Evolutionary conservation across 164 flowering plant species (phyloP).

Genomic region (Pachysandra terminalis): DNA sequence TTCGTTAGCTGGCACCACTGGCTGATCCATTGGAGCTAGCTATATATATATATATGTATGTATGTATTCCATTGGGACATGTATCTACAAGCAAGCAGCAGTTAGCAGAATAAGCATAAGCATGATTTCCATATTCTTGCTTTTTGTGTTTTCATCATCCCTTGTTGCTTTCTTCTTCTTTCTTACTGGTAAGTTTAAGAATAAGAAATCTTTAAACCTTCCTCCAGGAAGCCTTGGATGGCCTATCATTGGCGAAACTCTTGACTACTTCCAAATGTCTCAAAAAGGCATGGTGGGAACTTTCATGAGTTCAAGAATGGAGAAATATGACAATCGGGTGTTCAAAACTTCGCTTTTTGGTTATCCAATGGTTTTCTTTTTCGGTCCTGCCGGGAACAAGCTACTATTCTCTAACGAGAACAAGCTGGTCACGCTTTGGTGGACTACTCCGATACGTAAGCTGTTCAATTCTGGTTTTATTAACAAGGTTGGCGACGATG

Average conservation of each 20-base stretch:
- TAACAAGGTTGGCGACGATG: background rate
- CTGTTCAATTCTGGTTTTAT: slow-evolving; percentile 8
- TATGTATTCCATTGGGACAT: no score
- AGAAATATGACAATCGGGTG: background rate
- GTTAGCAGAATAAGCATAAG: no score
- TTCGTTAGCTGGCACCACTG: no score
- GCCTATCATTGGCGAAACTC: slow-evolving; percentile 16
- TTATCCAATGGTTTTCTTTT: slow-evolving; percentile 16
- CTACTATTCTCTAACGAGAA: slow-evolving; percentile 16
- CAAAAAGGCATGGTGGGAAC: background rate
- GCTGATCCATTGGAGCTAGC: no score
- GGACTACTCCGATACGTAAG: slow-evolving; percentile 20
- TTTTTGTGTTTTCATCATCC: background rate
- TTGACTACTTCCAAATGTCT: background rate
- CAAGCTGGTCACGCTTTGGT: slow-evolving; percentile 22
- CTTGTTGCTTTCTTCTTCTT: background rate
- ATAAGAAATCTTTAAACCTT: background rate
- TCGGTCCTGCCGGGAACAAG: slow-evolving; percentile 24
- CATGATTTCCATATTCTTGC: no score
- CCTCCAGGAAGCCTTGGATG: slow-evolving; percentile 5
- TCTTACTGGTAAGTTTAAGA: background rate
- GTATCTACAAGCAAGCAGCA: no score
- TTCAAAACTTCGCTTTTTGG: slow-evolving; percentile 23
- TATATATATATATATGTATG: no score
- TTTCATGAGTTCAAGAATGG: slow-evolving; percentile 11